These are phyloP conservation scores for Fusarium succisae DNA, from an alignment of 2,329 filamentous ascomycete genomes.

Conservation along the genomic window DNA sequence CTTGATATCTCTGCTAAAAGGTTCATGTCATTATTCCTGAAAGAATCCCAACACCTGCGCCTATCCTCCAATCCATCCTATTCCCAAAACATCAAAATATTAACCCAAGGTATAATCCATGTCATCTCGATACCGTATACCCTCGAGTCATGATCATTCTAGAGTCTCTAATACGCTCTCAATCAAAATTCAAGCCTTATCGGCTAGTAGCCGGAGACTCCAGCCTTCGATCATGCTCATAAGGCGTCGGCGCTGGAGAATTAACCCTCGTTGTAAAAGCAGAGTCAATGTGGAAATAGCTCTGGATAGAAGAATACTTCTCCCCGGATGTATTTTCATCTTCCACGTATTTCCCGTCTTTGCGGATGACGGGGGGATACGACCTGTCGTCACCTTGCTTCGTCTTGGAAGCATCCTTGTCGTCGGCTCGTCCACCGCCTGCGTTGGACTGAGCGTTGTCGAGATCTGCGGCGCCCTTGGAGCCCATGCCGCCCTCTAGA, in stretches of 20 bases:
- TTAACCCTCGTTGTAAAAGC: conserved; percentile 41
- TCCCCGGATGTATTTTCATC: conserved; percentile 26
- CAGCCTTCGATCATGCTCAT: conserved; percentile 43
- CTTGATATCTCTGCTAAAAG: conserved; percentile 21
- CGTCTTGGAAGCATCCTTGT: conserved; percentile 10
- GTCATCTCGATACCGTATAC: conserved; percentile 29
- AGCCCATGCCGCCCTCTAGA: conserved; percentile 65
- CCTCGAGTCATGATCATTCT: conserved; percentile 15
- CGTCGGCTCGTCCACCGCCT: conserved; percentile 53
- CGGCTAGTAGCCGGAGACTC: conserved; percentile 19
- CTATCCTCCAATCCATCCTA: background rate
- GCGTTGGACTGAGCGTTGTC: conserved; percentile 67
- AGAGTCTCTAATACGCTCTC: conserved; percentile 23
- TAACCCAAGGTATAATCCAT: background rate
- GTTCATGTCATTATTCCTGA: conserved; percentile 15
- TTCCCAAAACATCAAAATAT: conserved; percentile 4
- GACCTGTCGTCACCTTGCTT: conserved; percentile 8
- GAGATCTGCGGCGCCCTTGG: conserved; percentile 64
- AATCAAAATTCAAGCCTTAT: conserved; percentile 5
- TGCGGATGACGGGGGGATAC: conserved; percentile 41
- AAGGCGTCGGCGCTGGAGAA: conserved; percentile 46
- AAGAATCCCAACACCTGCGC: background rate
- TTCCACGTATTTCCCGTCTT: conserved; percentile 38
- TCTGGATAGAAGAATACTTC: conserved; percentile 39
- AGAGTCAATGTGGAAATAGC: conserved; percentile 45